phyloP scores from a whole-genome alignment of 73 alveolate species.

The Effrenium voratum region DNA sequence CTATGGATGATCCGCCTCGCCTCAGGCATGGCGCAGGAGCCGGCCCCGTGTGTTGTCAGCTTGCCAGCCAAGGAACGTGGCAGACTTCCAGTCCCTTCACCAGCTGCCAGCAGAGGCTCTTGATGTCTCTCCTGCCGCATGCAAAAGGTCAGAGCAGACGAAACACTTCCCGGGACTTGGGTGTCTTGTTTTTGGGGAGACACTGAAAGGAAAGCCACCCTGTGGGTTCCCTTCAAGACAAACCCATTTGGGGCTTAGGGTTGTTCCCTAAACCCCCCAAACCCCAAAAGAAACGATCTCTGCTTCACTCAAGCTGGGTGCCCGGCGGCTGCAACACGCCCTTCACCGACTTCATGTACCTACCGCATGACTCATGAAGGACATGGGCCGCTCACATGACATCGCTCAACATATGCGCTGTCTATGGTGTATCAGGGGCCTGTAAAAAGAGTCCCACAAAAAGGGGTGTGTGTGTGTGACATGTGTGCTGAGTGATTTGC shows the following conservation, averaged over 20 bases:
- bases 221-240: too few relatives aligned
- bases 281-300: neutral
- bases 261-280: too few relatives aligned
- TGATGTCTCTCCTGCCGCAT: conserved; percentile 16
- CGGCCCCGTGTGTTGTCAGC: too few relatives aligned
- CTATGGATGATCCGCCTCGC: conserved; percentile 97
- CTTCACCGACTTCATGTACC: conserved; percentile 81
- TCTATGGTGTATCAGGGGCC: too few relatives aligned
- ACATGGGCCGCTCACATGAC: too few relatives aligned
- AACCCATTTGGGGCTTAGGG: too few relatives aligned
- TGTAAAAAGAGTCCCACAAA: too few relatives aligned
- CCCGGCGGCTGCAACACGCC: conserved; percentile 26
- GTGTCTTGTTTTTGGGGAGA: neutral
- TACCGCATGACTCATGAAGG: neutral
- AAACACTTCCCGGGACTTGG: neutral
- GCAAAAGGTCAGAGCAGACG: neutral
- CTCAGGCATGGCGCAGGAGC: conserved; percentile 78
- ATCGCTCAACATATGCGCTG: too few relatives aligned
- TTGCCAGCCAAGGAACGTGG: conserved; percentile 58
- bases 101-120: conserved; percentile 84
- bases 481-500: too few relatives aligned
- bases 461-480: too few relatives aligned
- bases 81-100: conserved; percentile 78
- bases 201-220: too few relatives aligned
- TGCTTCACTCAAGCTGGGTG: neutral